Conservation (phyloP, 129 eudicot genomes). For the Flaveria bidentis region DNA sequence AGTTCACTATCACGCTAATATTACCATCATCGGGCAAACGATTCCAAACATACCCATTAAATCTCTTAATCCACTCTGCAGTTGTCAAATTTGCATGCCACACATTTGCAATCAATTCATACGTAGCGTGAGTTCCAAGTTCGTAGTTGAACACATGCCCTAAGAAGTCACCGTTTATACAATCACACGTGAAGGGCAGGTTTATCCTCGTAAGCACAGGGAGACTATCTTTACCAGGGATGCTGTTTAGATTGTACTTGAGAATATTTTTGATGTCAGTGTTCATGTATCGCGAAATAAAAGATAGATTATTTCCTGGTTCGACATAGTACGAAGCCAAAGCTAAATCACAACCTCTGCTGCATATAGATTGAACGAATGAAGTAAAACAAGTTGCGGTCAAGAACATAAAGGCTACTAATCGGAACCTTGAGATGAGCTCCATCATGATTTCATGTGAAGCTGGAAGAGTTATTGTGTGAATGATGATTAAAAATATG, state of each 20-base stretch:
- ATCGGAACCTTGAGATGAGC: background rate
- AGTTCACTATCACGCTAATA: constrained; percentile 63
- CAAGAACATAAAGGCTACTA: constrained; percentile 17
- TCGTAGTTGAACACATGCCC: constrained; percentile 58
- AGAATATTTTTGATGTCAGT: constrained; percentile 3
- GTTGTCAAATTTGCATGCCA: constrained; percentile 68
- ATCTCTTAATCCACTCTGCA: constrained; percentile 34
- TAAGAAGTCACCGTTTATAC: constrained; percentile 44
- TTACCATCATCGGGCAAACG: constrained; percentile 46
- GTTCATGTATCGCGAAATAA: constrained; percentile 33
- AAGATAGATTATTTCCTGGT: constrained; percentile 13
- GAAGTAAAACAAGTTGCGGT: constrained; percentile 12
- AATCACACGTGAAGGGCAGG: constrained; percentile 68
- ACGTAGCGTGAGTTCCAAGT: constrained; percentile 45
- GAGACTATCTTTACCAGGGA: constrained; percentile 50
- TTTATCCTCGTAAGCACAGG: constrained; percentile 25
- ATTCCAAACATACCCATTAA: constrained; percentile 40
- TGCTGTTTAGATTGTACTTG: constrained; percentile 37
- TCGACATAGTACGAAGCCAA: constrained; percentile 56
- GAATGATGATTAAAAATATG: background rate
- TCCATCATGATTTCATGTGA: background rate
- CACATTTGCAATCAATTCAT: constrained; percentile 30
- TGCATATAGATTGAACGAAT: constrained; percentile 45
- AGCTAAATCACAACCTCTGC: constrained; percentile 61
- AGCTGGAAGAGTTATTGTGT: constrained; percentile 4